Percentiles rank a stretch among this genome's conserved stretches.
These are phyloP conservation scores for Saprolegnia parasitica DNA, from an alignment of 352 stramenopile species.

Conservation along the genomic window DNA sequence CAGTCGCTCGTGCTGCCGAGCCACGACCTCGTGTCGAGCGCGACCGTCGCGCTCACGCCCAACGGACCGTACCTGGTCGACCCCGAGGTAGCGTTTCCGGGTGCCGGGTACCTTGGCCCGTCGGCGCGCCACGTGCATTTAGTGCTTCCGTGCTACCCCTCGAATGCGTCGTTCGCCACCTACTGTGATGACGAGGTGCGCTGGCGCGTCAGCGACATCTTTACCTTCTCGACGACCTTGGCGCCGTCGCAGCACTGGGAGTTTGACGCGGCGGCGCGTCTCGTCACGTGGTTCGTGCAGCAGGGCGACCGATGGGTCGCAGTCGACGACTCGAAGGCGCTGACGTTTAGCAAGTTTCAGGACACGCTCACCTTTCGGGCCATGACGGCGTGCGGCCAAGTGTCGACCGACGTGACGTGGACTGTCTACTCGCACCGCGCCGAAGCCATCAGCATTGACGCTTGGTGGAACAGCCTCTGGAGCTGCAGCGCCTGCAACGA, in stretches of 20 bases:
- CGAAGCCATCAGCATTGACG: conserved; percentile 8
- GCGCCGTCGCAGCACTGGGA: background rate
- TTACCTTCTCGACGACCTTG: background rate
- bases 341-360: conserved; percentile 5
- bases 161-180: background rate
- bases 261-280: background rate
- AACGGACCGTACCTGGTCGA: background rate
- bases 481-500: conserved; percentile 19
- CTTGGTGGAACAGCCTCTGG: conserved; percentile 13
- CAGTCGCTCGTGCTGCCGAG: background rate
- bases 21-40: background rate
- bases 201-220: conserved; percentile 1
- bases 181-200: background rate
- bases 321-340: background rate
- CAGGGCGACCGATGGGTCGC: background rate
- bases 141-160: background rate
- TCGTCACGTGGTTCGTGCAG: background rate
- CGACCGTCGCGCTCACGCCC: background rate
- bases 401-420: background rate
- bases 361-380: background rate
- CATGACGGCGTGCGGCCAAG: conserved; percentile 9
- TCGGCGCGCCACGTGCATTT: background rate
- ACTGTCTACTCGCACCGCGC: conserved; percentile 4
- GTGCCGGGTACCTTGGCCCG: background rate
- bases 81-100: background rate